These are phyloP conservation scores for Melampsora larici-populina DNA, from an alignment of 1,284 basidiomycete species.

Conservation along the genomic window DNA sequence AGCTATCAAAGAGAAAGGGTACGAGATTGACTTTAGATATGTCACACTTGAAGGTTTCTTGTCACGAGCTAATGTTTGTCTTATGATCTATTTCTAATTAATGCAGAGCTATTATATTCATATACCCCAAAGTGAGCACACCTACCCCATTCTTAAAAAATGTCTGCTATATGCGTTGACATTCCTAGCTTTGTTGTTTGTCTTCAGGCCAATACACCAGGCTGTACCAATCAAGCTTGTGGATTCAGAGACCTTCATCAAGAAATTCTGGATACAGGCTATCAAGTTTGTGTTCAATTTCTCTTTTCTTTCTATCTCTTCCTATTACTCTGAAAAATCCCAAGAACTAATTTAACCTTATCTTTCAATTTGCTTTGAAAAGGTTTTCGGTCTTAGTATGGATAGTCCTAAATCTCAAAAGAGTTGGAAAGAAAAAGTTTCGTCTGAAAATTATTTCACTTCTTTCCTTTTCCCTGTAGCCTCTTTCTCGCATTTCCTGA, in stretches of 20 bases:
- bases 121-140: slow-evolving; percentile 45
- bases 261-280: slow-evolving; percentile 45
- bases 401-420: slow-evolving; percentile 45
- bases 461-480: not conserved
- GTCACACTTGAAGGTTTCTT: not conserved
- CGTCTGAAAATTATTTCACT: not conserved
- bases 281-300: slow-evolving; percentile 37
- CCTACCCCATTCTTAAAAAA: not conserved
- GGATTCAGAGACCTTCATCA: slow-evolving; percentile 46
- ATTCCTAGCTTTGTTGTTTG: not conserved
- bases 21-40: not conserved
- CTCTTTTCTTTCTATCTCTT: not conserved
- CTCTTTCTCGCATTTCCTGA: not conserved
- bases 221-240: slow-evolving; percentile 47
- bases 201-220: slow-evolving; percentile 43
- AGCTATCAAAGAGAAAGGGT: slow-evolving; percentile 41
- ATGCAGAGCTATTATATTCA: slow-evolving; percentile 44
- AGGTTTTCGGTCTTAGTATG: slow-evolving; percentile 45
- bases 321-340: not conserved
- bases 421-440: slow-evolving; percentile 45
- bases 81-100: not conserved
- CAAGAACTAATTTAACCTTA: not conserved
- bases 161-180: not conserved
- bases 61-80: not conserved
- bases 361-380: not conserved